Evolutionary conservation across 371 early-diverging fungal genomes (phyloP).

Genomic region (Edhazardia aedis): DNA sequence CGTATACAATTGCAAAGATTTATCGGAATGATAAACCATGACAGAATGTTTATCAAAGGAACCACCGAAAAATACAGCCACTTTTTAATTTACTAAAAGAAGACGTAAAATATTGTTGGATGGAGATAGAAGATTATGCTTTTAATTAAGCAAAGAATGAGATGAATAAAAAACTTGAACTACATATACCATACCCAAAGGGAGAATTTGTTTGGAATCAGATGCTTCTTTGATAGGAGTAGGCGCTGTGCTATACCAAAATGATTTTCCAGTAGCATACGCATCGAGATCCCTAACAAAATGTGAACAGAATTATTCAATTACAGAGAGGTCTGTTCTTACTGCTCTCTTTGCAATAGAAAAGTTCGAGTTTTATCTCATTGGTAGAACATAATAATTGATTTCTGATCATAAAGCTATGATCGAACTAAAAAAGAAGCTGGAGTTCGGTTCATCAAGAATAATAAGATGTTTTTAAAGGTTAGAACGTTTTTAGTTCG

Average conservation of each 20-base stretch:
- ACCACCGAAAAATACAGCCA: not conserved
- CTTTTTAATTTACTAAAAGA: not conserved
- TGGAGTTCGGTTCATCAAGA: not conserved
- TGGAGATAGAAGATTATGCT: not conserved
- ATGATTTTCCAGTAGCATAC: not conserved
- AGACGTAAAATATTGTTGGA: not conserved
- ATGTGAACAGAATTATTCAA: conserved; percentile 1
- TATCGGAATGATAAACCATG: conserved; percentile 10
- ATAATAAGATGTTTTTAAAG: not conserved
- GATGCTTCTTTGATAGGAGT: conserved; percentile 12
- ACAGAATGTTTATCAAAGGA: conserved; percentile 9
- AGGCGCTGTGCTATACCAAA: conserved; percentile 7
- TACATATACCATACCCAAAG: conserved; percentile 1
- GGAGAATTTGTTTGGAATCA: conserved; percentile 10
- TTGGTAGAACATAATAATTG: not conserved
- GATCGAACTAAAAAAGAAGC: not conserved
- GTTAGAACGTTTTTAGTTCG: not conserved
- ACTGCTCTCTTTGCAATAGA: not conserved
- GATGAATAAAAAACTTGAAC: not conserved
- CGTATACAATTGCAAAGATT: conserved; percentile 4
- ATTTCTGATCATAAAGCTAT: conserved; percentile 2
- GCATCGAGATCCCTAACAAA: not conserved
- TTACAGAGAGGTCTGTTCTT: not conserved
- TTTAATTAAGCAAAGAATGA: not conserved
- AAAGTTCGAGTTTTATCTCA: not conserved